Base-by-base conservation (phyloP, 768 basidiomycete genomes). In the Russula dissimulans region DNA sequence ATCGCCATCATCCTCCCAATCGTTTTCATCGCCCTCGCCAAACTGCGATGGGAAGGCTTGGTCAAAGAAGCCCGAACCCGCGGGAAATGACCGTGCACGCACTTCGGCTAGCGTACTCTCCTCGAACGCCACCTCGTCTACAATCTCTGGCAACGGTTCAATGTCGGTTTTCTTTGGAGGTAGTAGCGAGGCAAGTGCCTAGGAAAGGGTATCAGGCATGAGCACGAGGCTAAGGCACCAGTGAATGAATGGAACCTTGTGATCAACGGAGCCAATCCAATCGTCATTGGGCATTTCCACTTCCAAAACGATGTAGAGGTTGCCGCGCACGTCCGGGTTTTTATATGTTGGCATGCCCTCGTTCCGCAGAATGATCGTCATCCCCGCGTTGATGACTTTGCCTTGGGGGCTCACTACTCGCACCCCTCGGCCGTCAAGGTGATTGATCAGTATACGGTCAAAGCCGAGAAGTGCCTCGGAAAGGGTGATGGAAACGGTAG, bases 401-500 rank as follows among this genome's bases (percentile, higher is more conserved):
- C 86, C 84, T 0, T 81, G 78, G 5, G 89, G 89, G 65, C 82
- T 86, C 0, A 83, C 74, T 12, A 97, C 81, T 41, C 82, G 83
- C 54, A 97, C 79, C n/a, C 93, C 93, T 14, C 93, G 83, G 10
- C 94, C 94, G 69, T 99, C 95, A 34, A 99, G 78, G 71, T 99
- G 95, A 7, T 86, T 89, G 59, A 99, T 76, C 26, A 97, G 74
- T 63, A 97, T 86, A 31, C 95, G 84, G 49, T 86, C 89, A 75
- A 99, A 95, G n/a, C 95, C 95, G 55, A 97, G 80, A 10, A 98
- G 80, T 3, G 94, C 91, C 73, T 99, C 95, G 10, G 94, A 95
- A 32, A 98, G 78, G 0, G 92, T 95, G 58, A 99, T 86, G 48
- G 85, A 84, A 58, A 93, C 82, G 36, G 81, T 84, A 3, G 90